Percentiles rank a stretch among this genome's conserved stretches.
phyloP scores from a whole-genome alignment of 192 early-diverging fungal genomes.

The Dissophora ornata region DNA sequence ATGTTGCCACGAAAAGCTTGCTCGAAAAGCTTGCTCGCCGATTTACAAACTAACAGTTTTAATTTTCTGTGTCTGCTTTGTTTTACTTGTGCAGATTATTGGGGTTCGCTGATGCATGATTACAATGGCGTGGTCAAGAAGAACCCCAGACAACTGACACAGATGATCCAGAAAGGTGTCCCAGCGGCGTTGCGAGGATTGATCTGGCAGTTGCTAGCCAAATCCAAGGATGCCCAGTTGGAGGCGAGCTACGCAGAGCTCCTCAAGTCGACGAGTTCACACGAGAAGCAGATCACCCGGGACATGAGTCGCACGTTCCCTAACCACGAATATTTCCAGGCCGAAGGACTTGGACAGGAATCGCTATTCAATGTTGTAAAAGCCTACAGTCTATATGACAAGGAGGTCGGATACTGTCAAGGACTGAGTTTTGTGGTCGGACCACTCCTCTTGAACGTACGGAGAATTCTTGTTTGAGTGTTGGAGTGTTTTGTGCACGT shows the following conservation, averaged over 20 bases:
- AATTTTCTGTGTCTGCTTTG: too few relatives aligned
- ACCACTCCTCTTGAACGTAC: constrained; percentile 90
- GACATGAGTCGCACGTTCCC: constrained; percentile 96
- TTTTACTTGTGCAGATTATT: constrained; percentile 75
- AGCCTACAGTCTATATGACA: constrained; percentile 92
- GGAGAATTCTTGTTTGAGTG: constrained; percentile 4
- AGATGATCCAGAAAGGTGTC: constrained; percentile 87
- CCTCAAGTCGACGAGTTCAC: constrained; percentile 68
- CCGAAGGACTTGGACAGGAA: constrained; percentile 90
- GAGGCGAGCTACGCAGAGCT: constrained; percentile 82
- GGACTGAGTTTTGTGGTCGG: constrained; percentile 96
- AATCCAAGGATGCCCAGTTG: constrained; percentile 80
- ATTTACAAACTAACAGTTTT: too few relatives aligned
- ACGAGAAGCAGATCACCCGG: constrained; percentile 92
- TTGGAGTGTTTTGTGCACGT: background rate
- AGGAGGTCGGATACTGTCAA: constrained; percentile 97
- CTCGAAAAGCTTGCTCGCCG: too few relatives aligned
- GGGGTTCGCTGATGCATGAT: constrained; percentile 92
- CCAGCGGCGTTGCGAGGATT: constrained; percentile 91
- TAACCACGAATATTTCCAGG: constrained; percentile 85
- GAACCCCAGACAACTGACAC: constrained; percentile 81
- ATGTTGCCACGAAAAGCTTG: too few relatives aligned
- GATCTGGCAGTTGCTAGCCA: constrained; percentile 93
- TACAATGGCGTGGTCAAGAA: constrained; percentile 84
- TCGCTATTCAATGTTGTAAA: constrained; percentile 91